Evolutionary conservation across 2,329 filamentous ascomycete genomes (phyloP).

Genomic region (Canariomyces notabilis): DNA sequence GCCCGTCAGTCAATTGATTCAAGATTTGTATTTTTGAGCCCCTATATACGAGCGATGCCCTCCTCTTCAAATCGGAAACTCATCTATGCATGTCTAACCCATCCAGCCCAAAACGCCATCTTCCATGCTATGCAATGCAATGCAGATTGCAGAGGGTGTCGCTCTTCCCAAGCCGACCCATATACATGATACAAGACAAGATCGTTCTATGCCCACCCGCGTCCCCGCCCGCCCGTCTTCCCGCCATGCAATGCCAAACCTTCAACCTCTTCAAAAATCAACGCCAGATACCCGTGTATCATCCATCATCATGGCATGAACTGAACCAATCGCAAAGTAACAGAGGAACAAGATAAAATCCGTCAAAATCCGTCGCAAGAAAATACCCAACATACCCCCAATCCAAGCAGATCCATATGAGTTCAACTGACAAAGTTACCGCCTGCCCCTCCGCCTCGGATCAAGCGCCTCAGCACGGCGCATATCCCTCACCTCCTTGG

Average conservation of each 20-base stretch:
- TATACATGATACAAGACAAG: background rate
- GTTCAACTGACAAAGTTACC: constrained; percentile 27
- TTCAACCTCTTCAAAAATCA: no score
- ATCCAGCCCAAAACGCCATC: constrained; percentile 1
- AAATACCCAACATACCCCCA: background rate
- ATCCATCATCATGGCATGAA: background rate
- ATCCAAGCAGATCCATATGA: no score
- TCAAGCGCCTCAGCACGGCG: constrained; percentile 75
- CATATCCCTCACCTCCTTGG: constrained; percentile 85
- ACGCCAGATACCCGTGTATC: no score
- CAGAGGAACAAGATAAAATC: background rate
- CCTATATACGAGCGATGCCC: no score
- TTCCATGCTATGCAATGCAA: constrained; percentile 5
- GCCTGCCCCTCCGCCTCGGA: constrained; percentile 66
- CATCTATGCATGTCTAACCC: background rate
- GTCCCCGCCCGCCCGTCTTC: background rate
- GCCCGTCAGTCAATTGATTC: background rate
- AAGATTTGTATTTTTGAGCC: background rate
- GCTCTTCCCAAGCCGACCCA: background rate
- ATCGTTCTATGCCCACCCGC: no score
- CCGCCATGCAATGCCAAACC: background rate
- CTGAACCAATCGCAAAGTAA: background rate
- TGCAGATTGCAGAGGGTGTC: background rate
- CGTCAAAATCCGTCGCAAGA: background rate
- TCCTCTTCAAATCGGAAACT: background rate